phyloP scores from a whole-genome alignment of 306 rosid genomes.

The Styphnolobium japonicum region DNA sequence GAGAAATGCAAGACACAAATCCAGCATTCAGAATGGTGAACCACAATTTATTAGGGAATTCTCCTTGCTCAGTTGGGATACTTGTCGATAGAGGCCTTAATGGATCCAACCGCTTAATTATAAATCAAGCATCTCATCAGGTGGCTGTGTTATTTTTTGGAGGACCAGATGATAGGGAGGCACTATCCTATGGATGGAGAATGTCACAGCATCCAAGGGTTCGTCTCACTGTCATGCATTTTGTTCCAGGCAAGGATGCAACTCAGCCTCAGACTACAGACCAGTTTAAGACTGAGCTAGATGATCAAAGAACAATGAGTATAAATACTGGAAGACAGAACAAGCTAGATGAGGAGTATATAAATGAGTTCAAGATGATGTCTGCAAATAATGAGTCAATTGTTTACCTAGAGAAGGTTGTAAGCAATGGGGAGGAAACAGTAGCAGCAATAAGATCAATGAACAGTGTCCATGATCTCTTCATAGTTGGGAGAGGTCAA shows the following conservation, averaged over 20 bases:
- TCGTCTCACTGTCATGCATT: conserved; percentile 52
- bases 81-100: conserved; percentile 78
- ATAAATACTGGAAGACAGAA: conserved; percentile 20
- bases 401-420: conserved; percentile 45
- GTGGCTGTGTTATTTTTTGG: conserved; percentile 66
- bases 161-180: conserved; percentile 86
- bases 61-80: conserved; percentile 84
- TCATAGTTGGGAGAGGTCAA: conserved; percentile 87
- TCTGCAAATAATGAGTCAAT: conserved; percentile 29
- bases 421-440: conserved; percentile 79
- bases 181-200: conserved; percentile 72
- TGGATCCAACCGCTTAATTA: conserved; percentile 44
- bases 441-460: conserved; percentile 60
- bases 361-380: conserved; percentile 40
- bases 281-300: background rate
- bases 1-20: conserved; percentile 73
- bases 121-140: conserved; percentile 47
- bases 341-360: conserved; percentile 47
- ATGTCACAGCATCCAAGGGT: conserved; percentile 69
- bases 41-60: conserved; percentile 58
- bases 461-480: conserved; percentile 52
- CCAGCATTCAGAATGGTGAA: conserved; percentile 70
- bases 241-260: conserved; percentile 36
- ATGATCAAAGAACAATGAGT: background rate
- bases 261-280: background rate